Evolutionary conservation across 164 flowering plant genomes (phyloP), one percentile per base, ranked within the genome.

Genomic region (Taxillus chinensis): DNA sequence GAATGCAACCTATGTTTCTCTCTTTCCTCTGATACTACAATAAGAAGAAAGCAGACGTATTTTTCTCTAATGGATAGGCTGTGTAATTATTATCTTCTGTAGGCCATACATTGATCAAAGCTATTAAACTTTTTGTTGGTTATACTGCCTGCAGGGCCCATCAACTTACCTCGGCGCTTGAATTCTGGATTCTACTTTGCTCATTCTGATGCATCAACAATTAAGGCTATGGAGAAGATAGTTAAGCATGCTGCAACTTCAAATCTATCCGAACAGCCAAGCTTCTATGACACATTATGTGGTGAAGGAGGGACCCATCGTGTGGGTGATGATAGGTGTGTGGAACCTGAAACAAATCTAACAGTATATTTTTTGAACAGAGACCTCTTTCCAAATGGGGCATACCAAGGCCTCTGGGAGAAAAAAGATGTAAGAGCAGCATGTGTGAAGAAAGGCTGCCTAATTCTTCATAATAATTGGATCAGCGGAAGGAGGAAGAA

Each of bases 181-280:
- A 93, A 93, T 76, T 93, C 97, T 16, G 97, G 99, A 16, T 93
- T 93, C 78, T 93, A 93, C 72, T 93, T 82, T 78, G 95, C 87
- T 56, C 85, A 60, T 70, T 80, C 92, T 48, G 89, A 93, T 79
- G 50, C 16, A 57, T 52, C 71, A 39, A 93, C 96, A 37, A 84
- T 89, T 66, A 74, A 80, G 58, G 96, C 90, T n/a, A 61, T 93
- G 82, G 88, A 82, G 69, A 87, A 80, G 75, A 90, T 93, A 52
- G 99, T 90, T 67, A 79, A 77, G 77, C 99, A 93, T 73, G 99
- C 98, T 39, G 75, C 85, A 41, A 71, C 67, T 50, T 93, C 97
- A 10, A 73, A 72, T 61, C 76, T 86, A 46, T 93, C 99, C 0
- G 99, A 93, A 73, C 99, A 93, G 71, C 99, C 97, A 60, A 90